These are phyloP conservation scores for Paramecium primaurelia DNA, from an alignment of 73 alveolate genomes.

Conservation along the genomic window DNA sequence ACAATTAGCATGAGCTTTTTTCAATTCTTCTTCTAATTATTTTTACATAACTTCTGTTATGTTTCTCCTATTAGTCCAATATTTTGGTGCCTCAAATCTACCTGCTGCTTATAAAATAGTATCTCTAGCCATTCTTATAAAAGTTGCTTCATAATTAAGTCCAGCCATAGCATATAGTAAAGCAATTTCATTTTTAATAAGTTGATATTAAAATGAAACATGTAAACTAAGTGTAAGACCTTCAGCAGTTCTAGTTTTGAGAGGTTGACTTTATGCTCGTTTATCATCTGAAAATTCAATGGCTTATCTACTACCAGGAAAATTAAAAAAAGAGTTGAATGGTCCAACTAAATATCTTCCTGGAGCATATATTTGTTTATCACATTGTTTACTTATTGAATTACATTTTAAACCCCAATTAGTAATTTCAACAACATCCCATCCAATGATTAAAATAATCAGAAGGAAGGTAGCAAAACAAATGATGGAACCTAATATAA, in stretches of 20 bases:
- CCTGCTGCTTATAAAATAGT: slow-evolving; percentile 55
- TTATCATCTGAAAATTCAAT: slow-evolving; percentile 52
- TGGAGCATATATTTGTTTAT: slow-evolving; percentile 44
- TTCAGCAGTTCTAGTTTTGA: slow-evolving; percentile 60
- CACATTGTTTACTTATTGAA: slow-evolving; percentile 47
- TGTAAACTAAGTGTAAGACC: slow-evolving; percentile 53
- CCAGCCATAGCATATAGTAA: slow-evolving; percentile 36
- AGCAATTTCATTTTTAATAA: slow-evolving; percentile 42
- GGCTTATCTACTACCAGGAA: slow-evolving; percentile 21
- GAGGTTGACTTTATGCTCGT: slow-evolving; percentile 54
- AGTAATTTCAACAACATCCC: slow-evolving; percentile 64
- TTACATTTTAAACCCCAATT: slow-evolving; percentile 56
- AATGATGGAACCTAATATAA: background rate
- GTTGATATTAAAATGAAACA: slow-evolving; percentile 46
- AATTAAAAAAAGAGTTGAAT: slow-evolving; percentile 43
- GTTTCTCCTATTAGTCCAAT: slow-evolving; percentile 46
- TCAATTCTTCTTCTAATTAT: slow-evolving; percentile 41
- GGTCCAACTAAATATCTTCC: slow-evolving; percentile 66
- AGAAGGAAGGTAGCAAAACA: background rate
- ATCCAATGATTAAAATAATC: slow-evolving; percentile 44
- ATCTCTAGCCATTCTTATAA: slow-evolving; percentile 63
- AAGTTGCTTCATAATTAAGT: slow-evolving; percentile 54
- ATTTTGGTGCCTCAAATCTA: slow-evolving; percentile 47
- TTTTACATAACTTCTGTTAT: slow-evolving; percentile 51
- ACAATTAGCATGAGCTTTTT: slow-evolving; percentile 61